A percentile compares a stretch with the other conserved stretches of the same genome.
Conservation (phyloP, 2,329 filamentous ascomycete genomes). For the Mycosphaerelloides madeirae region DNA sequence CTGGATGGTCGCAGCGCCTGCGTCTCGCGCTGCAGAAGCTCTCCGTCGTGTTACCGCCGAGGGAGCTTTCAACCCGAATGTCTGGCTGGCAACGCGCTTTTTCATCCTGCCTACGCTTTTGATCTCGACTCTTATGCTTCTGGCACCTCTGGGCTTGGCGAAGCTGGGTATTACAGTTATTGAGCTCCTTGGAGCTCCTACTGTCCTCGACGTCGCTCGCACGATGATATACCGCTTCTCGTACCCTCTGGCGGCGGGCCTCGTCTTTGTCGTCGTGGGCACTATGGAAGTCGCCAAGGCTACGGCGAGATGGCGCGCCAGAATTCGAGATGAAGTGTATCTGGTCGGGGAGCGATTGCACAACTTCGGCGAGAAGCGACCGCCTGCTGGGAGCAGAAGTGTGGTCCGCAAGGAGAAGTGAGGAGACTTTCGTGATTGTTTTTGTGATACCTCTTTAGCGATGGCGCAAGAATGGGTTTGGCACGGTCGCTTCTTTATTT, state of each 20-base stretch:
- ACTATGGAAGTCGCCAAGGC: constrained; percentile 45
- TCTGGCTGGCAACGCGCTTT: constrained; percentile 72
- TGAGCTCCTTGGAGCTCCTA: constrained; percentile 1
- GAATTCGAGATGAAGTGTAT: constrained; percentile 91
- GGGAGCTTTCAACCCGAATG: constrained; percentile 75
- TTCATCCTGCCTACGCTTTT: constrained; percentile 73
- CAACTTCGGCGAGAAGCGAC: constrained; percentile 70
- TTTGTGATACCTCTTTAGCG: constrained; percentile 4
- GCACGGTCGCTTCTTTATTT: too few relatives aligned
- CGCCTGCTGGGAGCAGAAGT: constrained; percentile 30
- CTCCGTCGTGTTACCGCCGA: constrained; percentile 62
- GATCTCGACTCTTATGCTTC: constrained; percentile 58
- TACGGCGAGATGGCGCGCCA: constrained; percentile 69
- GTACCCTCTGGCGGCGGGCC: constrained; percentile 56
- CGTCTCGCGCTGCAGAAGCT: constrained; percentile 67
- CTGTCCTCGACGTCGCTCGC: constrained; percentile 3
- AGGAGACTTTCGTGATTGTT: background rate
- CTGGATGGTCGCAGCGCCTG: constrained; percentile 62
- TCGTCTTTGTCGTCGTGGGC: constrained; percentile 10
- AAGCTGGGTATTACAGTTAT: constrained; percentile 41
- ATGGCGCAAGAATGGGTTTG: background rate
- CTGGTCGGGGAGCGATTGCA: constrained; percentile 90
- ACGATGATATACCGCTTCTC: constrained; percentile 58
- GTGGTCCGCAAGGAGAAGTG: constrained; percentile 28
- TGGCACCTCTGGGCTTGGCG: constrained; percentile 60